phyloP scores from a whole-genome alignment of 1,284 basidiomycete genomes.

The Cryptococcus neoformans region DNA sequence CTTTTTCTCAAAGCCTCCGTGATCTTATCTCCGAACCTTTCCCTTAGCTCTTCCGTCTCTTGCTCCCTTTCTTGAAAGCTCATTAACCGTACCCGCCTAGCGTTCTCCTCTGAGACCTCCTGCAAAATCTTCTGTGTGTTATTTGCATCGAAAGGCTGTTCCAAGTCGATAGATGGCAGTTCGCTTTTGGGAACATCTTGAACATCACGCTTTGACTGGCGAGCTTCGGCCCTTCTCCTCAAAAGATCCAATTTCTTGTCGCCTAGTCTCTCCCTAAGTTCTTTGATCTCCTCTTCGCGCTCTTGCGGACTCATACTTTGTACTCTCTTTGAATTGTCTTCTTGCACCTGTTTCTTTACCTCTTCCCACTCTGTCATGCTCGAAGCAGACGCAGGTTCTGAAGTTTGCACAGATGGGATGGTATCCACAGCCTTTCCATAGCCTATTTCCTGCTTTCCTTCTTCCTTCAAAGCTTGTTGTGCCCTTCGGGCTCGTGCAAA shows the following conservation, averaged over 20 bases:
- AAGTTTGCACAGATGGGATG: constrained; percentile 2
- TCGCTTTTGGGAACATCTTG: no score
- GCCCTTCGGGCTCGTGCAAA: constrained; percentile 15
- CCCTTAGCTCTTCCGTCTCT: constrained; percentile 62
- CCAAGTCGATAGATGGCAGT: no score
- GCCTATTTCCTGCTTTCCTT: constrained; percentile 1
- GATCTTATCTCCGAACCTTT: constrained; percentile 63
- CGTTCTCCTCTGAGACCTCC: no score
- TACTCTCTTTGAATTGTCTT: constrained; percentile 56
- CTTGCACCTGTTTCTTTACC: constrained; percentile 19
- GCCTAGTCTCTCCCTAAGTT: constrained; percentile 67
- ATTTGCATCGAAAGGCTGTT: no score
- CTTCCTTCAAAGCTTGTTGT: constrained; percentile 5
- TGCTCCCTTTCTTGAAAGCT: constrained; percentile 58
- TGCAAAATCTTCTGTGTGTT: no score
- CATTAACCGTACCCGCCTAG: constrained; percentile 51
- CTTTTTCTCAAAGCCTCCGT: constrained; percentile 60
- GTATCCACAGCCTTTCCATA: constrained; percentile 11
- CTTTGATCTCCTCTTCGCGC: constrained; percentile 57
- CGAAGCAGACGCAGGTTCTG: neutral
- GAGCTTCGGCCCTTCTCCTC: constrained; percentile 54
- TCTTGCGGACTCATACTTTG: constrained; percentile 60
- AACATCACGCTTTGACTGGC: no score
- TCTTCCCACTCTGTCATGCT: constrained; percentile 4
- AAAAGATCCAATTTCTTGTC: constrained; percentile 60